Base-by-base conservation (phyloP, 495 filamentous ascomycete genomes). In the Hypoxylon fragiforme region DNA sequence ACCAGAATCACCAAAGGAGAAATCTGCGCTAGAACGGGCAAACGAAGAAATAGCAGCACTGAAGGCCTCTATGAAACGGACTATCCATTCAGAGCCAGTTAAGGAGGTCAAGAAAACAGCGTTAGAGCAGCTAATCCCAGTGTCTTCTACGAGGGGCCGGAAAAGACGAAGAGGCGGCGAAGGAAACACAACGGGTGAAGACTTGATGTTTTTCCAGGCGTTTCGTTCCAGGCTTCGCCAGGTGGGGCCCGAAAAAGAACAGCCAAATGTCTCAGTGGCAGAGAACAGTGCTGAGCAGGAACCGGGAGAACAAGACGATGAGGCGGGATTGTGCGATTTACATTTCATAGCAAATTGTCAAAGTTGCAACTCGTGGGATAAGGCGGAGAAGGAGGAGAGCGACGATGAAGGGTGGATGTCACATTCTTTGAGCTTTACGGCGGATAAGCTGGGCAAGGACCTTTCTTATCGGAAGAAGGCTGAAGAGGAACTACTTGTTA, bases 261-360 rank as follows among this genome's bases (percentile, higher is more conserved):
- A 67, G 6, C 50, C 61, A 19, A 69, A 63, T 30, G 56, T 67
- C 38, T 44, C 60, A 3, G 41, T 28, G 0, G 45, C 32, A 30
- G 67, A 70, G 14, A 70, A 73, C 32, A 62, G 55, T 31, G 70
- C 57, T 30, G 71, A 64, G 4, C 62, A 59, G 28, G 52, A 62
- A 13, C 51, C 63, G 34, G 54, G 54, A 19, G 38, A 51, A n/a
- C 79, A 83, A 35, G 86, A 89, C 37, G 84, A 83, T 53, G 88
- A 92, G 68, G 78, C 79, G 0, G 77, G 78, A 32, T 74, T 95
- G 12, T 96, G 91, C 64, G 90, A 96, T 65, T 76, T 96, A 3
- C 91, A 96, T 62, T 96, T 96, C 73, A 92, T 97, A 60, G 86
- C 86, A 6, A 86, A 91, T 57, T 99, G 94, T 69, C 88, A 95